phyloP scores from a whole-genome alignment of 2,329 filamentous ascomycete species.

The Westerdykella ornata region DNA sequence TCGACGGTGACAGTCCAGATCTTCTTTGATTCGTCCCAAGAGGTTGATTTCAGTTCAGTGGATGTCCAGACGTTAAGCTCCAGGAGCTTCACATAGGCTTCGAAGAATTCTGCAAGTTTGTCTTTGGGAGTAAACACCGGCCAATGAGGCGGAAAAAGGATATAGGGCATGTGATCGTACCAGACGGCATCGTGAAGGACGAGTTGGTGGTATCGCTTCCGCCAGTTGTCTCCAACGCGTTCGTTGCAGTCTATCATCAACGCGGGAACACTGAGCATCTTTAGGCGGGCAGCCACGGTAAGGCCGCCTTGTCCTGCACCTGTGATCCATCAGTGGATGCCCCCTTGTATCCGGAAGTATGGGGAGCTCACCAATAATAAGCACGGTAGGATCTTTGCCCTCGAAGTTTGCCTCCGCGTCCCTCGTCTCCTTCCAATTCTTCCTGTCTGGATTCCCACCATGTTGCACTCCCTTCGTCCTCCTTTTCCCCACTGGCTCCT shows the following conservation, averaged over 20 bases:
- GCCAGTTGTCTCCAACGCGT: constrained; percentile 44
- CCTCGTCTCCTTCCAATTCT: constrained; percentile 27
- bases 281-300: constrained; percentile 39
- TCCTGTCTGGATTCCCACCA: constrained; percentile 22
- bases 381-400: constrained; percentile 22
- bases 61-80: constrained; percentile 38
- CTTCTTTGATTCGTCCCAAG: constrained; percentile 34
- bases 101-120: constrained; percentile 36
- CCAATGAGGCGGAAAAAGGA: constrained; percentile 30
- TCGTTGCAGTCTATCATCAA: constrained; percentile 43
- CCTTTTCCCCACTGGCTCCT: constrained; percentile 20
- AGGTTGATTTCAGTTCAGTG: constrained; percentile 33
- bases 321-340: constrained; percentile 8
- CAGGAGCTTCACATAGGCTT: constrained; percentile 33
- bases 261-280: constrained; percentile 39
- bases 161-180: constrained; percentile 37
- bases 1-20: constrained; percentile 37
- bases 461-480: constrained; percentile 26
- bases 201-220: constrained; percentile 42
- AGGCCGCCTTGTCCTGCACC: constrained; percentile 44
- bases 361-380: constrained; percentile 20
- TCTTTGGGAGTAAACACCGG: constrained; percentile 30
- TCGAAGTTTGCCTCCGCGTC: constrained; percentile 22
- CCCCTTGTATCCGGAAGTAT: not conserved
- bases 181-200: constrained; percentile 39